Percentiles rank a stretch among this genome's conserved stretches.
Conservation (phyloP, 108 stramenopile genomes). For the Nitzschia sp. region DNA sequence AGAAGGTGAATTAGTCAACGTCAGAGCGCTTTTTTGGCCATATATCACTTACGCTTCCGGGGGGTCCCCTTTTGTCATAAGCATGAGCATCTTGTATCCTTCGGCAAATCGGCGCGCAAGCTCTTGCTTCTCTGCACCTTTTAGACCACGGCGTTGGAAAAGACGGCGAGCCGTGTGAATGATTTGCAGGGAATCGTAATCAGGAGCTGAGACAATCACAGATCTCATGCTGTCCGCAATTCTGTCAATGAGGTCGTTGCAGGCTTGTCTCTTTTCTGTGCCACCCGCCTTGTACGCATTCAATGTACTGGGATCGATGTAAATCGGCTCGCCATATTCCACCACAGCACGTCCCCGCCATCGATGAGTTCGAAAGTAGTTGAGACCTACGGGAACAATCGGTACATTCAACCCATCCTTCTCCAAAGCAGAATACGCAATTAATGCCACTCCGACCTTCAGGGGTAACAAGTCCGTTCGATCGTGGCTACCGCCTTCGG, state of each 20-base stretch:
- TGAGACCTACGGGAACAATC: conserved; percentile 96
- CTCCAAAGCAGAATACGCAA: conserved; percentile 92
- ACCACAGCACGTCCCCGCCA: conserved; percentile 90
- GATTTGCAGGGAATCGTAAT: conserved; percentile 90
- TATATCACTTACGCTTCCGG: conserved; percentile 64
- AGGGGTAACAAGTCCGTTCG: conserved; percentile 96
- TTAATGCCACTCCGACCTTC: conserved; percentile 97
- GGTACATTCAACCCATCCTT: conserved; percentile 90
- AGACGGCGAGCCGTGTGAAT: conserved; percentile 94
- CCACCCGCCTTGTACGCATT: conserved; percentile 70
- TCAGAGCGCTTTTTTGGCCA: too few species aligned
- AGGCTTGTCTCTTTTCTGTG: conserved; percentile 67
- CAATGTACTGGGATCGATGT: conserved; percentile 73
- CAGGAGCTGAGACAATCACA: conserved; percentile 93
- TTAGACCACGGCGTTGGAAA: conserved; percentile 65
- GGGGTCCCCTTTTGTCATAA: conserved; percentile 57
- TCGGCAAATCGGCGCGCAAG: conserved; percentile 92
- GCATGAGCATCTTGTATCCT: conserved; percentile 84
- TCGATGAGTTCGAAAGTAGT: conserved; percentile 94
- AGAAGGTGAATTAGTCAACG: too few species aligned
- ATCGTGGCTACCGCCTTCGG: conserved; percentile 98
- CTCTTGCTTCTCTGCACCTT: conserved; percentile 83
- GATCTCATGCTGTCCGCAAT: conserved; percentile 92
- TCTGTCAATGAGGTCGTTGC: conserved; percentile 77
- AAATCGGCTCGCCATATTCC: conserved; percentile 84